Conservation (phyloP, 2,329 filamentous ascomycete species). For the Lasiodiplodia theobromae region DNA sequence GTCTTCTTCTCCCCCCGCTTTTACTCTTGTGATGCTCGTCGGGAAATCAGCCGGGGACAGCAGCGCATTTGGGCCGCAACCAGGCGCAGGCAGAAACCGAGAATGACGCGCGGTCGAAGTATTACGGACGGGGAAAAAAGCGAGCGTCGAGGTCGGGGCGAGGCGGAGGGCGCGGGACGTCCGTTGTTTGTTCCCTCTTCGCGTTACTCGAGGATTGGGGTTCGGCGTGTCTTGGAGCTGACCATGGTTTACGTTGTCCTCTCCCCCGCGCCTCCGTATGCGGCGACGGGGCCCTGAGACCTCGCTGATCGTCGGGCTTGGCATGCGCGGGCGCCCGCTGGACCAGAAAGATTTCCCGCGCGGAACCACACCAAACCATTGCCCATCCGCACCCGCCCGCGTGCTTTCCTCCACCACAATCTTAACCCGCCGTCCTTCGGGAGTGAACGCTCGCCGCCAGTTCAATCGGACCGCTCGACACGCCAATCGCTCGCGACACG, state of each 20-base stretch:
- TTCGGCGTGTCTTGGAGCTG: conserved; percentile 19
- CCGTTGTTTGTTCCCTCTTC: conserved; percentile 3
- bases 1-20: not conserved
- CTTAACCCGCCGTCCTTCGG: not conserved
- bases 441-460: not conserved
- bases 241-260: conserved; percentile 16
- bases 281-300: conserved; percentile 23
- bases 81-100: conserved; percentile 15
- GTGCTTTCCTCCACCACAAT: not conserved
- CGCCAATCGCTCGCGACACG: conserved; percentile 4
- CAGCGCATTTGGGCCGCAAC: conserved; percentile 24
- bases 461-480: not conserved
- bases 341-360: conserved; percentile 21
- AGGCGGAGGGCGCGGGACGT: not conserved
- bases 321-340: conserved; percentile 6
- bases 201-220: conserved; percentile 14
- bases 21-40: not conserved
- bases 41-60: not conserved
- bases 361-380: not conserved
- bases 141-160: not conserved
- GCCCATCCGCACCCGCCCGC: conserved; percentile 13
- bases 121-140: not conserved
- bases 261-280: conserved; percentile 27
- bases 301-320: conserved; percentile 23
- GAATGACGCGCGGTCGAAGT: not conserved